These are phyloP conservation scores for Lactifluus echinatus DNA, from an alignment of 768 basidiomycete genomes.

Conservation along the genomic window DNA sequence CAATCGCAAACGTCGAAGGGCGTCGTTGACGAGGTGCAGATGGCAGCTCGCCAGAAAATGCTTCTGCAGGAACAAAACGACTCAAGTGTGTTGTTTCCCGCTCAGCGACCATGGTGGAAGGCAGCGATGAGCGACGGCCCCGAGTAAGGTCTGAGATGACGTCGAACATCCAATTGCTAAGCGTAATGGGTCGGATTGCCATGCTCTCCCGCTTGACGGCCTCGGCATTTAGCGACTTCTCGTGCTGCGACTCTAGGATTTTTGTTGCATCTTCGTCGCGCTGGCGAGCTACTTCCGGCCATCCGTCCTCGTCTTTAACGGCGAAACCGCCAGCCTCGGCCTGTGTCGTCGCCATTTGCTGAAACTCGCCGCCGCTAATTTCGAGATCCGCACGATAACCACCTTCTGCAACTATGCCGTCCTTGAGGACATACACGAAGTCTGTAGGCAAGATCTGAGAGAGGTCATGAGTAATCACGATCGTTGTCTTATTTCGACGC, in stretches of 20 bases:
- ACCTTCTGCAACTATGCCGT: constrained; percentile 74
- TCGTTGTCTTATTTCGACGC: constrained; percentile 74
- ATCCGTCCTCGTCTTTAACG: constrained; percentile 29
- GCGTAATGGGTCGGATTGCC: constrained; percentile 46
- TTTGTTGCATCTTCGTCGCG: constrained; percentile 38
- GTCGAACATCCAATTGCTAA: constrained; percentile 84
- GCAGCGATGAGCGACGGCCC: constrained; percentile 22
- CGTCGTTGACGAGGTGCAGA: constrained; percentile 25
- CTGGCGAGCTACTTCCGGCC: constrained; percentile 24
- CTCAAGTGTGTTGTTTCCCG: constrained; percentile 26
- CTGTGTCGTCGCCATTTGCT: constrained; percentile 54
- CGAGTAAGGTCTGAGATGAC: constrained; percentile 58
- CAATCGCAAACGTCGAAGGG: constrained; percentile 35
- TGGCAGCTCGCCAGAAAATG: constrained; percentile 22
- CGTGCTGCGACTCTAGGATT: constrained; percentile 38
- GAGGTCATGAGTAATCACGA: constrained; percentile 94
- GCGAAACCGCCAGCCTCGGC: constrained; percentile 43
- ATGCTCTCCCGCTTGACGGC: constrained; percentile 36
- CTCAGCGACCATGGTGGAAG: constrained; percentile 24
- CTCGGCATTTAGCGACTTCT: constrained; percentile 27
- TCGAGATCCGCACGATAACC: constrained; percentile 82
- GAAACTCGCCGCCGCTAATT: constrained; percentile 54
- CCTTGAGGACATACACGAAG: constrained; percentile 88
- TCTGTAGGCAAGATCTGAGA: constrained; percentile 66
- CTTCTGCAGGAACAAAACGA: constrained; percentile 32